A percentile compares a stretch with the other conserved stretches of the same genome.
Evolutionary conservation across 192 early-diverging fungal species (phyloP).

Genomic region (Coemansia asiatica): DNA sequence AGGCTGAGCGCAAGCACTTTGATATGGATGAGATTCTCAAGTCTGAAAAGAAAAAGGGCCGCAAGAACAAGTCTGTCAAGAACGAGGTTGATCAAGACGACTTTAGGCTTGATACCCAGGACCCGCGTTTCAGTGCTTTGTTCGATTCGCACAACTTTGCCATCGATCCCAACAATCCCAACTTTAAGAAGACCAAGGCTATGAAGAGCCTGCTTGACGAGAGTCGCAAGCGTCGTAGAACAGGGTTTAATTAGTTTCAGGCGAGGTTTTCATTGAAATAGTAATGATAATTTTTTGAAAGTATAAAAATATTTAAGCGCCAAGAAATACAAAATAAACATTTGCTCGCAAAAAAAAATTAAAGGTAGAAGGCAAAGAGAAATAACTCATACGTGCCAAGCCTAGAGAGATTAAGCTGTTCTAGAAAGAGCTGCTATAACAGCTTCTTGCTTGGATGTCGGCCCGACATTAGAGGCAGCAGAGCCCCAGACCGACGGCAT

Average conservation of each 20-base stretch:
- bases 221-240: slow-evolving; percentile 53
- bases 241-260: slow-evolving; percentile 15
- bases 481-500: slow-evolving; percentile 45
- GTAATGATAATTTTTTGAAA: neutral
- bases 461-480: neutral
- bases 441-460: neutral
- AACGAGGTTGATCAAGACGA: slow-evolving; percentile 65
- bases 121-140: slow-evolving; percentile 82
- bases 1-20: slow-evolving; percentile 72
- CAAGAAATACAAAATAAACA: neutral
- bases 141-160: slow-evolving; percentile 85
- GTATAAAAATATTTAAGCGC: neutral
- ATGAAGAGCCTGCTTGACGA: slow-evolving; percentile 45
- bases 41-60: slow-evolving; percentile 72
- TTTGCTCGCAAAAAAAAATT: slow-evolving; percentile 4
- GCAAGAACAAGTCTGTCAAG: slow-evolving; percentile 54
- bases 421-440: neutral
- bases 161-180: slow-evolving; percentile 93
- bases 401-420: neutral
- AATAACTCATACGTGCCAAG: neutral
- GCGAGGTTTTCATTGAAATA: neutral
- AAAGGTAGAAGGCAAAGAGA: neutral
- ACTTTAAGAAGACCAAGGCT: slow-evolving; percentile 62
- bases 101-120: slow-evolving; percentile 82
- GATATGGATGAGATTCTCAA: slow-evolving; percentile 85